Evolutionary conservation across 139 green algal genomes (phyloP).

Genomic region (Chlorella sp.): DNA sequence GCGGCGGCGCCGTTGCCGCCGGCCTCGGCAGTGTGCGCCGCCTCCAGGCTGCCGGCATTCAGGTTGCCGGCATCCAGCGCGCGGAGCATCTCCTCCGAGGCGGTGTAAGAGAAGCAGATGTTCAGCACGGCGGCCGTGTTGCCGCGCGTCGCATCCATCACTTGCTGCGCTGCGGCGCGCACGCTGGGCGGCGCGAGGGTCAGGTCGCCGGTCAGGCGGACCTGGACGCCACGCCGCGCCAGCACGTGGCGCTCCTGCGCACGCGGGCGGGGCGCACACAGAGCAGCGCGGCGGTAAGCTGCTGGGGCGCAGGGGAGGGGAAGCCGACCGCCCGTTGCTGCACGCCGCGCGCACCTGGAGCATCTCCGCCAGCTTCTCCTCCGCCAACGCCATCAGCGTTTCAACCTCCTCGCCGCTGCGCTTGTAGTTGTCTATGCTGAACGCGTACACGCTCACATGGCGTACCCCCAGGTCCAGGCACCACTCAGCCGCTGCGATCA

Average conservation of each 20-base stretch:
- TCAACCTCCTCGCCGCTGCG: constrained; percentile 75
- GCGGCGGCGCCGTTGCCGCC: background rate
- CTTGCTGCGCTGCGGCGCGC: constrained; percentile 59
- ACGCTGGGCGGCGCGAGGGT: constrained; percentile 65
- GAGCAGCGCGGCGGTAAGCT: too few species aligned
- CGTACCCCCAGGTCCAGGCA: constrained; percentile 86
- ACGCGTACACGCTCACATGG: constrained; percentile 91
- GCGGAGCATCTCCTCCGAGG: too few species aligned
- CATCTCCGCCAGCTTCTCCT: constrained; percentile 76
- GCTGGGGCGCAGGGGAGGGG: too few species aligned
- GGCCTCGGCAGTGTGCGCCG: too few species aligned
- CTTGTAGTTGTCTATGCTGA: constrained; percentile 96
- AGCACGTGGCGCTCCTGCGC: constrained; percentile 66
- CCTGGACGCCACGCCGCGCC: constrained; percentile 59
- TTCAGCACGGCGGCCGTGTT: constrained; percentile 69
- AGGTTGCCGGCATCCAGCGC: too few species aligned
- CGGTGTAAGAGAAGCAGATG: constrained; percentile 95
- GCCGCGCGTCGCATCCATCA: constrained; percentile 70
- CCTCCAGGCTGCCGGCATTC: too few species aligned
- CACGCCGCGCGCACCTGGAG: constrained; percentile 27
- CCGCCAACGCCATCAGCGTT: constrained; percentile 80
- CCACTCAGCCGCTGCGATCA: constrained; percentile 86
- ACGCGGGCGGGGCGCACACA: background rate
- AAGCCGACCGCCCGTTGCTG: background rate
- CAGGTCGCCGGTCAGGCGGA: constrained; percentile 84